Evolutionary conservation across 257 asterid genomes (phyloP).

Genomic region (Solanum arcanum): DNA sequence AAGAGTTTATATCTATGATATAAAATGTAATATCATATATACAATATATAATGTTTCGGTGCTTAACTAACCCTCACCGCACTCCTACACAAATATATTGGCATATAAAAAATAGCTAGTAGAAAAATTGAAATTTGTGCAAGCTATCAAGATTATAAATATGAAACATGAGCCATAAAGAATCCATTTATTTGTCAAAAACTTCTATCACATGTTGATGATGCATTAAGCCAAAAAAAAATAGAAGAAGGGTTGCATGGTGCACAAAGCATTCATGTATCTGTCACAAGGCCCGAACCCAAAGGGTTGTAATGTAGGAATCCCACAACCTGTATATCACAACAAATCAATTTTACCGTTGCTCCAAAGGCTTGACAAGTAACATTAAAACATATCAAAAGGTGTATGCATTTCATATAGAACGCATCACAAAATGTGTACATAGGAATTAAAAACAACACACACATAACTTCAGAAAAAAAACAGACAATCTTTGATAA

Average conservation of each 20-base stretch:
- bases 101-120: background rate
- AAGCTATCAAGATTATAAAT: background rate
- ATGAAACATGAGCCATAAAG: background rate
- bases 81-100: background rate
- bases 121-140: background rate
- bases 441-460: background rate
- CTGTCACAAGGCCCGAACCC: background rate
- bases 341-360: background rate
- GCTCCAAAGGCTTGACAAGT: background rate
- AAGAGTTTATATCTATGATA: background rate
- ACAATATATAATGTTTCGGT: background rate
- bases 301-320: background rate
- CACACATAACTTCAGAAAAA: background rate
- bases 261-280: background rate
- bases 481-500: background rate
- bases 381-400: background rate
- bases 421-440: background rate
- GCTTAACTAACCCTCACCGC: background rate
- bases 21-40: background rate
- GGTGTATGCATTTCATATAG: background rate
- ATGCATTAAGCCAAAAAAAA: background rate
- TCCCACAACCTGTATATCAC: background rate
- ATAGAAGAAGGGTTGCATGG: background rate
- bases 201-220: background rate
- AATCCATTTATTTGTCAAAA: background rate